phyloP scores from a whole-genome alignment of 768 basidiomycete species.

The Boletales sp. region DNA sequence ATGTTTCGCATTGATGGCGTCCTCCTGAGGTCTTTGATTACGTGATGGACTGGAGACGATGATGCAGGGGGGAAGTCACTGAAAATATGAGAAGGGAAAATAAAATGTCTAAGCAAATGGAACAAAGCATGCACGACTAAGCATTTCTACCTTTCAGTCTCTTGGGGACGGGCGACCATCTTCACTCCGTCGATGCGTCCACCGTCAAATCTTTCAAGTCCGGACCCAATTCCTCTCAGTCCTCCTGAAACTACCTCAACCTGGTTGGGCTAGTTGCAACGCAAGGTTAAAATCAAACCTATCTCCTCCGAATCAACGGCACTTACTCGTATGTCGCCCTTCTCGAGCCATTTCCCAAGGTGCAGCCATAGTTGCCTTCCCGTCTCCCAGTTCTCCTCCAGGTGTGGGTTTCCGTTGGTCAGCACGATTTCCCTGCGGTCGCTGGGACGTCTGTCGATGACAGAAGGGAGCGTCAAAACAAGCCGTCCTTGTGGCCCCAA shows the following conservation, averaged over 20 bases:
- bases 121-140: slow-evolving; percentile 15
- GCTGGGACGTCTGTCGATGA: slow-evolving; percentile 24
- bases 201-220: slow-evolving; percentile 38
- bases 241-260: slow-evolving; percentile 41
- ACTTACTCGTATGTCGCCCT: slow-evolving; percentile 30
- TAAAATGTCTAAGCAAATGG: slow-evolving; percentile 23
- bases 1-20: slow-evolving; percentile 31
- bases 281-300: neutral
- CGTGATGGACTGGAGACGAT: slow-evolving; percentile 13
- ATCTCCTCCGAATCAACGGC: neutral
- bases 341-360: slow-evolving; percentile 27
- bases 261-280: slow-evolving; percentile 36
- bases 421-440: slow-evolving; percentile 30
- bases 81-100: slow-evolving; percentile 12
- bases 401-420: slow-evolving; percentile 31
- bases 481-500: slow-evolving; percentile 38
- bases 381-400: slow-evolving; percentile 32
- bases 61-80: slow-evolving; percentile 22
- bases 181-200: slow-evolving; percentile 44
- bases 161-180: slow-evolving; percentile 42
- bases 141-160: slow-evolving; percentile 36
- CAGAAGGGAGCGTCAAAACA: slow-evolving; percentile 31
- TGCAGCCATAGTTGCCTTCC: slow-evolving; percentile 31
- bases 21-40: slow-evolving; percentile 24
- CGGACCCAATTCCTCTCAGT: slow-evolving; percentile 39